Base-by-base conservation (phyloP, 139 green algal species). In the Chlorokybus atmophyticus region DNA sequence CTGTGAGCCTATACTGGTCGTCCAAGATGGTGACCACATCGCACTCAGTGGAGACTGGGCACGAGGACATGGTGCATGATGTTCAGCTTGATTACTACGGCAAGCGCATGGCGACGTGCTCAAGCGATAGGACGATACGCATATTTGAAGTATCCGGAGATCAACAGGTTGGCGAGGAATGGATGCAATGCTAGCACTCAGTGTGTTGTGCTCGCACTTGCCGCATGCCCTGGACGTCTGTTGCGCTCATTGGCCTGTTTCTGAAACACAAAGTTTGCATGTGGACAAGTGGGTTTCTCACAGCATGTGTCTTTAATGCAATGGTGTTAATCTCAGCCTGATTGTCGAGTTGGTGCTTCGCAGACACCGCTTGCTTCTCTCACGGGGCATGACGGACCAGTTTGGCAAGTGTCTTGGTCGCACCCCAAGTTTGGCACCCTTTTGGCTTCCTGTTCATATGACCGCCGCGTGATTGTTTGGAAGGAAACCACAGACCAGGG, bases 51-150 rank as follows among this genome's bases (percentile, higher is more conserved):
- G 87, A 95, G 32, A 81, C 56, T 2, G 86, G 84, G 2, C 88
- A 96, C 59, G 28, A 35, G 0, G 88, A 94, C 60, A 76, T 79
- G 58, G 80, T 96, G 6, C 87, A 96, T 62, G 88, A 94, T 58
- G 76, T 77, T 0, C 82, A 93, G 70, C 77, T 96, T 7, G 92
- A 99, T 40, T 99, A 97, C 47, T 99, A 97, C 56, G 91, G 92
- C 17, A 81, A 83, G 29, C 72, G 85, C 0, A 52, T 99, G 0
- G 92, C 92, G 14, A 97, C 91, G 0, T 87, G 78, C 57, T 93
- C 82, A 3, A 89, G 75, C 23, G 92, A 99, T 60, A 74, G 85
- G 21, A 84, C 67, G 3, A 70, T 99, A 30, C 93, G 90, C 59
- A 57, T 94, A 19, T 94, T 93, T 66, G 79, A 87, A 40, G 74